Evolutionary conservation across 2,329 filamentous ascomycete genomes (phyloP).

Genomic region (Colletotrichum paranaense): DNA sequence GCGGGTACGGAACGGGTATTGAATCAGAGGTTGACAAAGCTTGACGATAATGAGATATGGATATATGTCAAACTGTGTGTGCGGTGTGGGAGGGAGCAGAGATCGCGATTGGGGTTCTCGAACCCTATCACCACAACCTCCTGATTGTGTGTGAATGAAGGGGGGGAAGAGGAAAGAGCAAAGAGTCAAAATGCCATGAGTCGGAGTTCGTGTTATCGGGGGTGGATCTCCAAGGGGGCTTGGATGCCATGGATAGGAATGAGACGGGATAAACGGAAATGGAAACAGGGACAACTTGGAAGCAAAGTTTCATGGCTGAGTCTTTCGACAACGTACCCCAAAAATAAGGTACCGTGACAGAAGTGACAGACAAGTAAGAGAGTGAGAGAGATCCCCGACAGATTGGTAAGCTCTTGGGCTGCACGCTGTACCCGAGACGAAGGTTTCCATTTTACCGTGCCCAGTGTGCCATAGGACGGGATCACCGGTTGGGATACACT

Average conservation of each 20-base stretch:
- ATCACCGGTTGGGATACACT: constrained; percentile 1
- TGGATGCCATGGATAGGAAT: neutral
- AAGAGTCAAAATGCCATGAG: constrained; percentile 8
- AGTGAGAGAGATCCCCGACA: neutral
- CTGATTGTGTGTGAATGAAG: neutral
- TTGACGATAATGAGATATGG: neutral
- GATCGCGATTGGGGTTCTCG: constrained; percentile 27
- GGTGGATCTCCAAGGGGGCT: constrained; percentile 18
- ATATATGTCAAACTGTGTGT: neutral
- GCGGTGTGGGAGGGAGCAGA: constrained; percentile 6
- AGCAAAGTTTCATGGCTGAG: constrained; percentile 15
- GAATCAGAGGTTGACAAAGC: neutral
- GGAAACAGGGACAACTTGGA: constrained; percentile 13
- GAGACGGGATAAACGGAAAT: constrained; percentile 3
- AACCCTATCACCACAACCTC: constrained; percentile 15
- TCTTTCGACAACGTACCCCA: neutral
- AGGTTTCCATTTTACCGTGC: constrained; percentile 3
- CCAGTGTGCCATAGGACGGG: neutral
- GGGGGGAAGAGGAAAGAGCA: neutral
- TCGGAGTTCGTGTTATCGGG: constrained; percentile 27
- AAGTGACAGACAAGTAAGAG: neutral
- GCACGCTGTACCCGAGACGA: neutral
- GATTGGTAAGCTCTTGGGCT: constrained; percentile 1
- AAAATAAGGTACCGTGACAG: neutral
- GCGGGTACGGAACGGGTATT: neutral